Evolutionary conservation across 2,329 filamentous ascomycete species (phyloP), one percentile per base, ranked within the genome.

Genomic region (Dactylellina cionopaga): DNA sequence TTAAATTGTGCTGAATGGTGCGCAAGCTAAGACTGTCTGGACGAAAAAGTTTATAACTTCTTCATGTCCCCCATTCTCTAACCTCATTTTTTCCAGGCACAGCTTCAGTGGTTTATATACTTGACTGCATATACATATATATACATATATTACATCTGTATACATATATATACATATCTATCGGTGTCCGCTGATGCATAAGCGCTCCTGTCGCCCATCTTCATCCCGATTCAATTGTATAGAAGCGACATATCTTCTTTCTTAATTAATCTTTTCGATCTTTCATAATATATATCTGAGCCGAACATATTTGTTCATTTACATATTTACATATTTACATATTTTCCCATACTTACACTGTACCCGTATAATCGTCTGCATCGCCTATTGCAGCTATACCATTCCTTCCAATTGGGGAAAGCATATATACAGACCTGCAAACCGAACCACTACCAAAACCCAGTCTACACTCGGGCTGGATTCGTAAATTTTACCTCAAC

Each of bases 41-140:
- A 35, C 24, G 33, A 22, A 70, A 70, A 70, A 49, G 65, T 66
- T 66, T 70, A 70, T 70, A 70, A 70, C 55, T 39, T 63, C 65
- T 56, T 62, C 55, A 66, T 56, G 49, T 60, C 55, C 55, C 65
- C 65, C 65, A 54, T 55, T 46, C 56, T 62, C 65, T 62, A 63
- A 70, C 65, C 65, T 62, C 65, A 70, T 56, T 62, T 49, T 70
- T 49, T 49, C 31, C 55, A 60, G 37, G 41, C 65, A n/a, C n/a
- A 62, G 56, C 56, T 63, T 56, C 44, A 70, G 49, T 63, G 49
- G 51, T 54, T 70, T 41, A 47, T 51, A n/a, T 29, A 15, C 24
- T 51, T 27, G 1, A 33, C 27, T 15, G 31, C 17, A 4, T 10
- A 25, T 49, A 25, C 29, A 22, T 49, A 46, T 46, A 46, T 5